Base-by-base conservation (phyloP, 1,284 basidiomycete species). In the Puccinia coronata region DNA sequence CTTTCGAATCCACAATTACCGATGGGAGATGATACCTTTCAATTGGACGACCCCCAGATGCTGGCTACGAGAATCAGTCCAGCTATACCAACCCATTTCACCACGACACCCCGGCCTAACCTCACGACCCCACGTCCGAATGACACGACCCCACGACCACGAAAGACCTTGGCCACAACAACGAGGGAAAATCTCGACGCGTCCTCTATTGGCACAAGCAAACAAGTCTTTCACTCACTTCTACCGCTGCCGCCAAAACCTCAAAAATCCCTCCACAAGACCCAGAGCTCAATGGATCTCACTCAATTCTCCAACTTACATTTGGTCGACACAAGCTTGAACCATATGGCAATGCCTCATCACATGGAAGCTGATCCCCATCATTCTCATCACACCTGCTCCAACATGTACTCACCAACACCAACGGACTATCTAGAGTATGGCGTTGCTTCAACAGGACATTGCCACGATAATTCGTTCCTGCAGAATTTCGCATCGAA, bases 221-320 rank as follows among this genome's bases (percentile, higher is more conserved):
- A 49, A 36, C 59, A 43, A 20, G 12, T 43, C 18, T 71, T 71
- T 49, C 67, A 41, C 1, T 41, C 77, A 43, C 57, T 47, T 31
- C 28, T 51, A 9, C 23, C 59, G 14, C 25, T 39, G 28, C 41
- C 53, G 18, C 25, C 53, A 5, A 61, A 76, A 36, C 34, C 74
- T 55, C 59, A 57, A 1, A 78, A 55, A 78, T 57, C 76, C 39
- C 31, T 80, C 9, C 79, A 80, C 47, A 72, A 70, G 55, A 55
- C 79, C 23, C 79, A 80, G 43, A 80, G 79, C 43, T 80, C 79
- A 11, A 80, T 80, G 79, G 79, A 80, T 51, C 31, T 80, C 28
- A 70, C 69, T 73, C 69, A 73, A 55, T 80, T 80, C n/a, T 80
- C 79, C 16, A 80, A 80, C n/a, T 43, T 80, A 25, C 55, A 73